Percentiles rank a stretch among this genome's conserved stretches.
phyloP scores from a whole-genome alignment of 2,329 filamentous ascomycete species.

The Rhynchosporium graminicola region DNA sequence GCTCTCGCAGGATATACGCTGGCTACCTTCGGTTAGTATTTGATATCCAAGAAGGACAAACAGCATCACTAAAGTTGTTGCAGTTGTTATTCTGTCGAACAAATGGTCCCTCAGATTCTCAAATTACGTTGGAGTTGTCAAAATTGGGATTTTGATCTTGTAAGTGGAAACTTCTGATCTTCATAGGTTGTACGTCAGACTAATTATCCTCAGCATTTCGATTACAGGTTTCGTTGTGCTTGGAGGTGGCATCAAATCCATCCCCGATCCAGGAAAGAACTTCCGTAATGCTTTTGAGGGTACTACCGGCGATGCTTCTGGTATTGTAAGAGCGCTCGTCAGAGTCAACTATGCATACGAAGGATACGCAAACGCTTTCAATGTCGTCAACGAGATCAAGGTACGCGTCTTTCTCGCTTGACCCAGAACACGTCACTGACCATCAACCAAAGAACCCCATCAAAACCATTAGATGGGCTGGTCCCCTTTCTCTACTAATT shows the following conservation, averaged over 20 bases:
- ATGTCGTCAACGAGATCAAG: slow-evolving; percentile 61
- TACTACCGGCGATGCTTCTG: slow-evolving; percentile 45
- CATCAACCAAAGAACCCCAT: slow-evolving; percentile 50
- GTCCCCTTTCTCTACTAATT: slow-evolving; percentile 49
- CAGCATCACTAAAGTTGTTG: not conserved
- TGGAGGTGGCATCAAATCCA: slow-evolving; percentile 51
- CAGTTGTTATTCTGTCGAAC: slow-evolving; percentile 53
- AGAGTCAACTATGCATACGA: slow-evolving; percentile 60
- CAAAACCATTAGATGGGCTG: slow-evolving; percentile 53
- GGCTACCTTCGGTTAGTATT: slow-evolving; percentile 50
- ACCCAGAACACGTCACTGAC: not conserved
- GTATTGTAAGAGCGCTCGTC: slow-evolving; percentile 57
- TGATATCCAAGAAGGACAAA: not conserved
- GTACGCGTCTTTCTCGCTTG: slow-evolving; percentile 21
- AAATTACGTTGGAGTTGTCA: slow-evolving; percentile 60
- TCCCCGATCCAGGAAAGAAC: slow-evolving; percentile 54
- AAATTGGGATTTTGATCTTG: slow-evolving; percentile 62
- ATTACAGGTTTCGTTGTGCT: slow-evolving; percentile 64
- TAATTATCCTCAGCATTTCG: slow-evolving; percentile 43
- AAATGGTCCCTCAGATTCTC: slow-evolving; percentile 56
- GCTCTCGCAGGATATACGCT: slow-evolving; percentile 51
- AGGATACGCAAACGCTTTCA: slow-evolving; percentile 62
- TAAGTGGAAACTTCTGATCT: slow-evolving; percentile 28
- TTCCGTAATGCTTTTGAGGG: slow-evolving; percentile 57
- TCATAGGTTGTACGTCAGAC: slow-evolving; percentile 10